Evolutionary conservation across 2,329 filamentous ascomycete species (phyloP), one percentile per base, ranked within the genome.

Genomic region (Thelonectria blattea): DNA sequence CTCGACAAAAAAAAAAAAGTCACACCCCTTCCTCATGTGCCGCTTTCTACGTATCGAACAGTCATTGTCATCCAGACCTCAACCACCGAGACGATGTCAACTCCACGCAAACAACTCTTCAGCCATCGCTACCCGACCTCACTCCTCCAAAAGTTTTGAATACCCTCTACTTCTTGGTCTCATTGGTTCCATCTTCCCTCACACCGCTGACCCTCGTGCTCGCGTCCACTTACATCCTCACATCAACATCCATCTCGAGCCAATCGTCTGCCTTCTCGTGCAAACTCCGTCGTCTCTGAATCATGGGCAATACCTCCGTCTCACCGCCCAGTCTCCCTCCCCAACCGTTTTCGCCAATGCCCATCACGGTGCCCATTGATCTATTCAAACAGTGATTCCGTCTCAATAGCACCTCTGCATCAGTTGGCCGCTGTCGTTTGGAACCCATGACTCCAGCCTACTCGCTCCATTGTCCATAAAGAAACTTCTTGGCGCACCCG

Each of bases 331-430:
- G 5, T 47, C 30, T 24, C 22, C 22, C 41, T 15, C 20, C n/a
- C 22, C 20, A 14, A 47, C 27, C 15, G 3, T 10, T 18, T 37
- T 15, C 30, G 12, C 7, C 14, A 47, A 10, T 9, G 17, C 20
- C 12, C 5, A 14, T 22, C 14, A 27, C 47, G 5, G 15, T 39
- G 24, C 12, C 39, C 30, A 49, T 43, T 51, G 27, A 24, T 22
- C 47, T 22, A 30, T 46, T 18, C 15, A 41, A 32, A 22, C 41
- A 60, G 60, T 60, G 60, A 53, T 51, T 62, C 34, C 52, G 30
- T 49, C 53, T 46, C 32, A 18, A 42, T 34, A 17, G 10, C 27
- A 39, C 34, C 49, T 42, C 22, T 37, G 18, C 45, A 30, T 47
- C 52, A 52, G 34, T 15, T 15, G 12, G n/a, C 20, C 11, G 20